Conservation (phyloP, 306 rosid species). For the Cicer yamashitae region DNA sequence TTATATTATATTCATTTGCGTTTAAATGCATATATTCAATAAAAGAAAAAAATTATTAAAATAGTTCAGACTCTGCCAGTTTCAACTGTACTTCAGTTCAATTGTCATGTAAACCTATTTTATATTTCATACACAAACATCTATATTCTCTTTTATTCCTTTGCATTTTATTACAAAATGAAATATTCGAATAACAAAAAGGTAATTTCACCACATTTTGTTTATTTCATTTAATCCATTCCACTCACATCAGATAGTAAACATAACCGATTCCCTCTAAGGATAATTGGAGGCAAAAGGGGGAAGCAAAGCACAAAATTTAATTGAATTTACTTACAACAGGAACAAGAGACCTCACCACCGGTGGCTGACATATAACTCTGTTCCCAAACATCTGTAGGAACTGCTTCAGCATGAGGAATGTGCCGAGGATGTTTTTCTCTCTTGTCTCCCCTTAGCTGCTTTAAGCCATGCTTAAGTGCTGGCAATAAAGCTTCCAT, state of each 20-base stretch:
- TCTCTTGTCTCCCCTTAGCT: slow-evolving; percentile 83
- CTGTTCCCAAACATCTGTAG: slow-evolving; percentile 69
- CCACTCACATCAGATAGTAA: slow-evolving; percentile 11
- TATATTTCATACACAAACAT: slow-evolving; percentile 13
- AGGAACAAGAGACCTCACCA: slow-evolving; percentile 60
- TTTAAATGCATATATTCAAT: slow-evolving; percentile 38
- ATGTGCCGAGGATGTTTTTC: slow-evolving; percentile 86
- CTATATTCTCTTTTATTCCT: neutral
- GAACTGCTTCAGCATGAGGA: slow-evolving; percentile 72
- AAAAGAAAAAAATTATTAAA: slow-evolving; percentile 25
- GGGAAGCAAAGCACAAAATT: slow-evolving; percentile 14
- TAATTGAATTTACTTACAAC: slow-evolving; percentile 55
- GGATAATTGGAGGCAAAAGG: slow-evolving; percentile 14
- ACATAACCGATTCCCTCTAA: neutral
- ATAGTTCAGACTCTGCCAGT: neutral
- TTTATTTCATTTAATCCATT: slow-evolving; percentile 10
- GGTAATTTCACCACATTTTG: slow-evolving; percentile 3
- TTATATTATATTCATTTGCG: neutral
- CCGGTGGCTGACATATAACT: slow-evolving; percentile 64
- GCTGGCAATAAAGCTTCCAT: slow-evolving; percentile 88
- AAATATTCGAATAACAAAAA: slow-evolving; percentile 11
- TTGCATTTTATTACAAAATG: neutral
- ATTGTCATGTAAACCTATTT: neutral
- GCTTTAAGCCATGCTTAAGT: slow-evolving; percentile 91
- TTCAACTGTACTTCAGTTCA: slow-evolving; percentile 15